phyloP scores from a whole-genome alignment of 106 monocot species.

The Chionographis japonica region DNA sequence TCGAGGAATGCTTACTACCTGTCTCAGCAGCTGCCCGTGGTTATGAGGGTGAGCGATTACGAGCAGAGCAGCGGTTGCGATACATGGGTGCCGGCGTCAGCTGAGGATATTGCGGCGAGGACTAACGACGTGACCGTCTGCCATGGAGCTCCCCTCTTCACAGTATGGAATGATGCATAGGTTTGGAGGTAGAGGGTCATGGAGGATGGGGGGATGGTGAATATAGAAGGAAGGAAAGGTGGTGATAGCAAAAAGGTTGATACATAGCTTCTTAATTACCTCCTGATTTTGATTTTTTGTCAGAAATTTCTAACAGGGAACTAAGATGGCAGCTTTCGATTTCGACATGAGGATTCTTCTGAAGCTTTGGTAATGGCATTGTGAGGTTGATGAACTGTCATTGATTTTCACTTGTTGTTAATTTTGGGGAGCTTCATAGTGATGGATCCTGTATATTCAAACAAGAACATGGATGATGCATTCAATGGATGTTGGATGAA shows the following conservation, averaged over 20 bases:
- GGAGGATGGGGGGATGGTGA: not conserved
- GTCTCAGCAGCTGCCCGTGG: slow-evolving; percentile 20
- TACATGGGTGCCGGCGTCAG: slow-evolving; percentile 17
- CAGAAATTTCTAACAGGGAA: not conserved
- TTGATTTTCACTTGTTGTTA: slow-evolving; percentile 36
- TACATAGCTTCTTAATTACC: slow-evolving; percentile 7
- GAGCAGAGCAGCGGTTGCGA: slow-evolving; percentile 9
- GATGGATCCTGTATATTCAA: slow-evolving; percentile 1
- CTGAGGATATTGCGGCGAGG: slow-evolving; percentile 12
- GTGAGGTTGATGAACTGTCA: slow-evolving; percentile 3
- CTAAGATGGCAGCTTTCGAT: not conserved
- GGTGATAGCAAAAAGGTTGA: not conserved
- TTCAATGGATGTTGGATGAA: too few species aligned
- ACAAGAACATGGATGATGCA: too few species aligned
- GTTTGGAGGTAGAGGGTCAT: not conserved
- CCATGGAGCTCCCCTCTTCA: slow-evolving; percentile 57
- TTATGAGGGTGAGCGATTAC: slow-evolving; percentile 7
- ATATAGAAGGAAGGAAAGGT: not conserved
- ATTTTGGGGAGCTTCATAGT: slow-evolving; percentile 60
- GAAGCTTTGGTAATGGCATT: slow-evolving; percentile 53
- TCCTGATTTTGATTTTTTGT: slow-evolving; percentile 2
- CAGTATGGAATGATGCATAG: slow-evolving; percentile 74
- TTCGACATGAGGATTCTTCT: slow-evolving; percentile 21
- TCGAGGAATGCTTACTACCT: slow-evolving; percentile 33
- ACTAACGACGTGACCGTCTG: slow-evolving; percentile 11